These are phyloP conservation scores for Madurella mycetomatis DNA, from an alignment of 2,329 filamentous ascomycete genomes.

Conservation along the genomic window DNA sequence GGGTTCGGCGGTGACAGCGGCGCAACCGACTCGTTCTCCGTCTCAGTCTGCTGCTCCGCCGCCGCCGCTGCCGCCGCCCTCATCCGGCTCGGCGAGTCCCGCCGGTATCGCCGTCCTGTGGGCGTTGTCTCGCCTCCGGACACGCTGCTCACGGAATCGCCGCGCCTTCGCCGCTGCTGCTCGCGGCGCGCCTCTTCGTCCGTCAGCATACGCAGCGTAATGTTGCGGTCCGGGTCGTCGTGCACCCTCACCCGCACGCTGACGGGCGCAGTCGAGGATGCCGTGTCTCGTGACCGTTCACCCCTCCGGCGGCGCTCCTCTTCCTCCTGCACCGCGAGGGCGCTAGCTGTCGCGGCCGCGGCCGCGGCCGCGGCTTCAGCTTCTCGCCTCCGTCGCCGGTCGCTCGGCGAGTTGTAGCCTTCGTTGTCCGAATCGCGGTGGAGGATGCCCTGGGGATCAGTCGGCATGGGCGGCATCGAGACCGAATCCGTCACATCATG, in stretches of 20 bases:
- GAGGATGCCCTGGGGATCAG: conserved; percentile 46
- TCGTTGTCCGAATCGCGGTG: conserved; percentile 42
- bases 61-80: conserved; percentile 38
- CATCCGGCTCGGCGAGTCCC: conserved; percentile 47
- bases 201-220: conserved; percentile 58
- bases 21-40: conserved; percentile 30
- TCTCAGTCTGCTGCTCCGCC: conserved; percentile 42
- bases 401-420: conserved; percentile 39
- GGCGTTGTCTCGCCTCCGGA: conserved; percentile 48
- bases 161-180: conserved; percentile 36
- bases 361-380: conserved; percentile 44
- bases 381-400: conserved; percentile 38
- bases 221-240: conserved; percentile 56
- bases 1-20: conserved; percentile 53
- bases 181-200: conserved; percentile 50
- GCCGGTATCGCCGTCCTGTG: conserved; percentile 45
- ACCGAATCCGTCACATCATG: conserved; percentile 34
- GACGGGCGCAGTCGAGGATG: conserved; percentile 42
- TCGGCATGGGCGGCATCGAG: conserved; percentile 52
- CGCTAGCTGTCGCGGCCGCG: conserved; percentile 44
- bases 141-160: conserved; percentile 52
- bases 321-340: conserved; percentile 47
- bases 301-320: conserved; percentile 31
- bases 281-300: conserved; percentile 37
- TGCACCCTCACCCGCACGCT: conserved; percentile 58